phyloP scores from a whole-genome alignment of 768 basidiomycete genomes.

The Hypholoma fasciculare region DNA sequence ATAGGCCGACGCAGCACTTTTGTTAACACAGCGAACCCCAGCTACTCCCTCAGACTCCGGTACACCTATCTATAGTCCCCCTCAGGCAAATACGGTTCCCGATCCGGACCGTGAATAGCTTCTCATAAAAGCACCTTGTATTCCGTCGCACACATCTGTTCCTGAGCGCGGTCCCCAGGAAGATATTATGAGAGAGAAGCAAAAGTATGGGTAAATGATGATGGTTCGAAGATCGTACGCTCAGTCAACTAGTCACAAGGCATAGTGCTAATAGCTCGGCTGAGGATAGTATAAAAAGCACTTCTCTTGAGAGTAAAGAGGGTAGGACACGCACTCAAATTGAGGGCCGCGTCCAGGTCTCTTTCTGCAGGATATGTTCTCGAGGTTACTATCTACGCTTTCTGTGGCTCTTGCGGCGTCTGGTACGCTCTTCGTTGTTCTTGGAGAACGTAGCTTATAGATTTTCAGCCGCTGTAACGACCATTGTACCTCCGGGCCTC shows the following conservation, averaged over 20 bases:
- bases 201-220: too few species aligned
- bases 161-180: background rate
- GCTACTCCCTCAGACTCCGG: background rate
- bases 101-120: background rate
- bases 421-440: background rate
- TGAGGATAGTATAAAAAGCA: background rate
- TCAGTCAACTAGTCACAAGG: background rate
- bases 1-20: background rate
- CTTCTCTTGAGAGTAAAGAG: background rate
- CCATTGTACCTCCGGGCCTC: background rate
- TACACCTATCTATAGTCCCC: background rate
- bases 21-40: background rate
- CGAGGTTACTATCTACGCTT: background rate
- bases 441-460: background rate
- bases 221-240: background rate
- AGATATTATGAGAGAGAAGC: background rate
- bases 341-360: background rate
- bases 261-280: background rate
- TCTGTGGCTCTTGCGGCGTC: constrained; percentile 1
- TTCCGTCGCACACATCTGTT: background rate
- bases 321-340: background rate
- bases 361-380: background rate
- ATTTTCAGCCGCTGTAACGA: background rate
- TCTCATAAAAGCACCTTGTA: background rate
- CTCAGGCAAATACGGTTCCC: background rate